Conservation (phyloP, 2,329 filamentous ascomycete species). For the Malbranchea zuffiana region DNA sequence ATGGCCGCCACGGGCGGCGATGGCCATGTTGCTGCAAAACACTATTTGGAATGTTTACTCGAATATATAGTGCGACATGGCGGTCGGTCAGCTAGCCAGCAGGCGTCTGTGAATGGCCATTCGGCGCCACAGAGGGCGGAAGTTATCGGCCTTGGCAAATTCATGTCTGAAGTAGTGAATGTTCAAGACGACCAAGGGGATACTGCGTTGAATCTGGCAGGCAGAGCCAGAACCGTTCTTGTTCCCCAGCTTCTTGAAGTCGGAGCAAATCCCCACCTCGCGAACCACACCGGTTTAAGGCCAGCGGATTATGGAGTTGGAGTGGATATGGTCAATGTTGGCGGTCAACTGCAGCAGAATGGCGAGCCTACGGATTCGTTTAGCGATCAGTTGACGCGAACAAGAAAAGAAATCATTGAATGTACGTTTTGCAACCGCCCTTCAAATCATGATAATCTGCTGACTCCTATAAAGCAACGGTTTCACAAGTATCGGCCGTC, state of each 20-base stretch:
- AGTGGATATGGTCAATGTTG: slow-evolving; percentile 47
- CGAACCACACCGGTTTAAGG: slow-evolving; percentile 77
- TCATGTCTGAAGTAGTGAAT: slow-evolving; percentile 96
- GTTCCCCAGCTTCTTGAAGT: slow-evolving; percentile 96
- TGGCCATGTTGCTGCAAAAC: slow-evolving; percentile 72
- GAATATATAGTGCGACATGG: slow-evolving; percentile 90
- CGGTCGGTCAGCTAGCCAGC: slow-evolving; percentile 48
- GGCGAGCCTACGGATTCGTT: slow-evolving; percentile 36
- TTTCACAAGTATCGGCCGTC: slow-evolving; percentile 42
- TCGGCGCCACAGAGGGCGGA: slow-evolving; percentile 31
- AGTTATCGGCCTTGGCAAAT: slow-evolving; percentile 79
- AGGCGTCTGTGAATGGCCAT: slow-evolving; percentile 23
- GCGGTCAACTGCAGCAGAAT: slow-evolving; percentile 31
- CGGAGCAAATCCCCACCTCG: slow-evolving; percentile 81
- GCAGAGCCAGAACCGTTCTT: slow-evolving; percentile 88
- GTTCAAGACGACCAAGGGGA: slow-evolving; percentile 88
- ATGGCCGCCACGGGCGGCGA: slow-evolving; percentile 92
- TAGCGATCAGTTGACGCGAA: slow-evolving; percentile 34
- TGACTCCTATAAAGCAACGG: slow-evolving; percentile 28
- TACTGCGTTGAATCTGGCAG: slow-evolving; percentile 86
- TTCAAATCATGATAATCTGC: slow-evolving; percentile 19
- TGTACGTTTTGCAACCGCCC: slow-evolving; percentile 22
- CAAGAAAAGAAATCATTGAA: slow-evolving; percentile 37
- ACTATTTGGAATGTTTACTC: slow-evolving; percentile 87
- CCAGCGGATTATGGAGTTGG: slow-evolving; percentile 94